Conservation (phyloP, 495 filamentous ascomycete genomes). For the Neurospora sp. region DNA sequence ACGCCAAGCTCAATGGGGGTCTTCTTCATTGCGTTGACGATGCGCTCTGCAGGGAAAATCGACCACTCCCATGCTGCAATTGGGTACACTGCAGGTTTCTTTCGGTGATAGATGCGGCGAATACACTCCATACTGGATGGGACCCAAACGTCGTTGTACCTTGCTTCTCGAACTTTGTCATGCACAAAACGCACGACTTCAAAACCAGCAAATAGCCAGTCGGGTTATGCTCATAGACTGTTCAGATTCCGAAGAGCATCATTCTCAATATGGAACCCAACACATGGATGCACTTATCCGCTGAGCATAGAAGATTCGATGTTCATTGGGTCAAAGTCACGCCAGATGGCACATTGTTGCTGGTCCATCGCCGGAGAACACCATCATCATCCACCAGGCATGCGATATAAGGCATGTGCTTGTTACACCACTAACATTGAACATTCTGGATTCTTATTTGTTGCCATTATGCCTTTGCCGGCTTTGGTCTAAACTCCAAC, state of each 20-base stretch:
- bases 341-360: constrained; percentile 41
- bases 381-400: constrained; percentile 14
- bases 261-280: constrained; percentile 18
- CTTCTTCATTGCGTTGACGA: neutral
- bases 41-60: neutral
- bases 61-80: neutral
- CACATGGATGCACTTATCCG: constrained; percentile 21
- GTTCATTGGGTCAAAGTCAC: constrained; percentile 26
- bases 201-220: neutral
- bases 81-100: neutral
- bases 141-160: neutral
- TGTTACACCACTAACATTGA: constrained; percentile 10
- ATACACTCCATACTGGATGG: neutral
- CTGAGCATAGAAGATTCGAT: constrained; percentile 17
- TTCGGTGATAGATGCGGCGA: neutral
- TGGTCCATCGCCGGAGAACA: constrained; percentile 25
- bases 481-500: constrained; percentile 4
- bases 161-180: neutral
- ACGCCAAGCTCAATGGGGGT: neutral
- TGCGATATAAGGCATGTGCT: constrained; percentile 14
- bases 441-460: constrained; percentile 11
- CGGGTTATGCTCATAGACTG: neutral
- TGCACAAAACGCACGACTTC: neutral
- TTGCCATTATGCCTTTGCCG: constrained; percentile 5
- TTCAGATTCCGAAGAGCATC: constrained; percentile 18